These are phyloP conservation scores for Trichoderma koningii DNA, from an alignment of 2,329 filamentous ascomycete genomes.

Conservation along the genomic window DNA sequence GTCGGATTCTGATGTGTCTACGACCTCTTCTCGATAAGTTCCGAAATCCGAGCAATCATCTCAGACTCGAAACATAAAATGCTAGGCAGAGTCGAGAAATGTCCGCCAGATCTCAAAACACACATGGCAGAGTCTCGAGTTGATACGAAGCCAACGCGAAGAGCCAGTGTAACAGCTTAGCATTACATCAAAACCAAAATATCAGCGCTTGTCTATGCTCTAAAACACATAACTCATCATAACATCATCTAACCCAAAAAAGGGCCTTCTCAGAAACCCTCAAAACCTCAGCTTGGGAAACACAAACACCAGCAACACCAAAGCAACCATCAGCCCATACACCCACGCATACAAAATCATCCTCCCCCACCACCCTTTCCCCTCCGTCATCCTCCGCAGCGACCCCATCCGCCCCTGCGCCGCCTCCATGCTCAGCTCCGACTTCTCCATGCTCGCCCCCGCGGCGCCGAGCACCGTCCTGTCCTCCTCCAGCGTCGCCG, in stretches of 20 bases:
- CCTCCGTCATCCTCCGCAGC: conserved; percentile 79
- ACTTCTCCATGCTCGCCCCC: conserved; percentile 74
- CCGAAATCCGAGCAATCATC: neutral
- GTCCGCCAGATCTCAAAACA: no score
- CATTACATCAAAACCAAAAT: conserved; percentile 18
- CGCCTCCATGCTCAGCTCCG: conserved; percentile 72
- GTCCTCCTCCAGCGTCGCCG: conserved; percentile 67
- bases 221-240: neutral
- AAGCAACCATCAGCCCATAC: conserved; percentile 74
- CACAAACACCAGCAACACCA: conserved; percentile 79
- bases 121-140: no score
- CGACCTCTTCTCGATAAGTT: neutral
- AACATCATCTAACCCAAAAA: neutral
- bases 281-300: conserved; percentile 86
- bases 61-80: neutral
- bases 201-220: conserved; percentile 18
- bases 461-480: conserved; percentile 73
- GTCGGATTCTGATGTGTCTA: neutral
- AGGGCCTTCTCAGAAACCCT: neutral
- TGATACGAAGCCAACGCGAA: neutral
- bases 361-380: conserved; percentile 81
- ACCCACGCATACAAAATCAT: conserved; percentile 85
- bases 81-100: no score
- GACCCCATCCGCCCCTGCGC: conserved; percentile 77
- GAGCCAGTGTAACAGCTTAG: neutral